Evolutionary conservation across 495 filamentous ascomycete species (phyloP).

Genomic region (Lasiosphaeria hispida): DNA sequence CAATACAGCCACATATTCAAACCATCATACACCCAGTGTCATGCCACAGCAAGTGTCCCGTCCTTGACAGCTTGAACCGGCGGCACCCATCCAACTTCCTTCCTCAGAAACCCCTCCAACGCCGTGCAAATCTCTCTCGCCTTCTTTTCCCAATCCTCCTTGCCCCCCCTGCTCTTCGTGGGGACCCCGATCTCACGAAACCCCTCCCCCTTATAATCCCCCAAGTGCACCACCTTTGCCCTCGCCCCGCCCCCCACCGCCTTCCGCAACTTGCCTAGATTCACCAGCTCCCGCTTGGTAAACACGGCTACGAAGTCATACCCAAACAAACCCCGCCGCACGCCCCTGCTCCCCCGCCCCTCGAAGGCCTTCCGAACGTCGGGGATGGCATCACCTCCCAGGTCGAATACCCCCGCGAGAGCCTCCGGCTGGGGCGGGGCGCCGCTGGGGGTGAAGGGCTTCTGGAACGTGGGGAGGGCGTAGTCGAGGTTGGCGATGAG

Average conservation of each 20-base stretch:
- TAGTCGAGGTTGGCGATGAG: constrained; percentile 22
- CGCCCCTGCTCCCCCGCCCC: constrained; percentile 3
- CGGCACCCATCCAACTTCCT: constrained; percentile 24
- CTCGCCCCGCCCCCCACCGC: constrained; percentile 1
- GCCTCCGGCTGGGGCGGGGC: not conserved
- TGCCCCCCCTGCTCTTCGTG: not conserved
- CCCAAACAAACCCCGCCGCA: constrained; percentile 16
- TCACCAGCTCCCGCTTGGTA: constrained; percentile 26
- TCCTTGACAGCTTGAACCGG: constrained; percentile 19
- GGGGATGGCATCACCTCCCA: not conserved
- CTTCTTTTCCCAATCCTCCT: constrained; percentile 19
- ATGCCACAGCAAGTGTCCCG: not conserved
- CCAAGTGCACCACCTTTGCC: constrained; percentile 27
- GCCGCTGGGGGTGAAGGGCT: constrained; percentile 13
- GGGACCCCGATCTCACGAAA: not conserved
- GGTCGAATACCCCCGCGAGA: constrained; percentile 22
- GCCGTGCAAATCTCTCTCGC: constrained; percentile 24
- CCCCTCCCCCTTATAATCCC: constrained; percentile 10
- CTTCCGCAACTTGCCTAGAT: constrained; percentile 2
- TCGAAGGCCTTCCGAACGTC: constrained; percentile 4
- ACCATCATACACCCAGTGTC: not conserved
- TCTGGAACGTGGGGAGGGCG: constrained; percentile 14
- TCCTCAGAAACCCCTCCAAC: constrained; percentile 22
- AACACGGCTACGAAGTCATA: constrained; percentile 29
- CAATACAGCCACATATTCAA: too few relatives aligned